Base-by-base conservation (phyloP, 139 green algal genomes). In the Coccomyxa sp. region DNA sequence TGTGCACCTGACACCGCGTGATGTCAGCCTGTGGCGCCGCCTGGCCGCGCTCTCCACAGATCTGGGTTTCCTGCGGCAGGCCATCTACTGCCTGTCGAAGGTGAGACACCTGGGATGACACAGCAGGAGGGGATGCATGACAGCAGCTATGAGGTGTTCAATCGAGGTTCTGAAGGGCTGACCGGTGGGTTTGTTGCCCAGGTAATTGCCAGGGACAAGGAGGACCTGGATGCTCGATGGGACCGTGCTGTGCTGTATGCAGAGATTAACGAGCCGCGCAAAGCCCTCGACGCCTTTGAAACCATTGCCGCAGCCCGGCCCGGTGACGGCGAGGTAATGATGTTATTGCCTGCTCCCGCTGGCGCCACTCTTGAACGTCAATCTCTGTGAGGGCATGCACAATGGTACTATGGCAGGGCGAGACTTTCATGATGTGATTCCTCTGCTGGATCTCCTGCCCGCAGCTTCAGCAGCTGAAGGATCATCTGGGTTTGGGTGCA, bases 21-120 rank as follows among this genome's bases (percentile, higher is more conserved):
- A 98, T 68, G n/a, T 90, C 31, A n/a, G 68, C 10, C 85, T 97
- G 51, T 98, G 95, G 95, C 87, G 91, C 67, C 91, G 93, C 57
- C 88, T 98, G 68, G 93, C 95, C 0, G 77, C 84, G 25, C 84
- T 94, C 82, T 94, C 87, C 68, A 88, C 75, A 0, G 85, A 96
- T n/a, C 86, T 93, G 25, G 93, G 90, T 23, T 94, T 95, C 75
- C 79, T 87, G n/a, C 88, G 90, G 31, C 93, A 98, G 86, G 93
- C 94, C 66, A 90, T 97, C 58, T 98, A 98, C 89, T 98, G 95
- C 86, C 87, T 94, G 31, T 89, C 88, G 38, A 94, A 95, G 86
- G 92, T 91, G 76, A 13, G 82, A 13, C 11, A 12, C 32, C 31
- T 67, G 30, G 30, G 21, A 23, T 9, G 27, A 16, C 15, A 31